phyloP scores from a whole-genome alignment of 805 yeast species.

The Metahyphopichia silvanorum region DNA sequence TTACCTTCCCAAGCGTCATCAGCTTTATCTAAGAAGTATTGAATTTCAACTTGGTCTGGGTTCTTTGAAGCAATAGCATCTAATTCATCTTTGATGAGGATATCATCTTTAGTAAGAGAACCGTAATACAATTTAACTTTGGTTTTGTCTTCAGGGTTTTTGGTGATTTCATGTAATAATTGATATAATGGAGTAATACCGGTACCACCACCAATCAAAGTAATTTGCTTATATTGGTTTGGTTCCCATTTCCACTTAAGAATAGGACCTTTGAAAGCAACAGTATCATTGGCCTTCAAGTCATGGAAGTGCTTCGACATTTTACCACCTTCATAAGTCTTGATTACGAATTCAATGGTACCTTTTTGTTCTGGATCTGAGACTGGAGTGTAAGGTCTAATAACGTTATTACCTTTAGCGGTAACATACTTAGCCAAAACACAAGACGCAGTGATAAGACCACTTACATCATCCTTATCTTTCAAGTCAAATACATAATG shows the following conservation, averaged over 20 bases:
- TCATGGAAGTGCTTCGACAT: constrained; percentile 70
- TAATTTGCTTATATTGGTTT: constrained; percentile 76
- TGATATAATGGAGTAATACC: constrained; percentile 97
- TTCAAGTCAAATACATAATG: constrained; percentile 70
- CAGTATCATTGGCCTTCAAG: constrained; percentile 74
- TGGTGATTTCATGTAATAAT: constrained; percentile 69
- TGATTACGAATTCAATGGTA: constrained; percentile 72
- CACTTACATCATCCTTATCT: constrained; percentile 62
- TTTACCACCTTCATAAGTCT: constrained; percentile 82
- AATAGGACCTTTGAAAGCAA: constrained; percentile 92
- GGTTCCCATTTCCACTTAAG: constrained; percentile 88
- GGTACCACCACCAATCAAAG: constrained; percentile 91
- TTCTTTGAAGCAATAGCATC: constrained; percentile 62
- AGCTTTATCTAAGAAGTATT: constrained; percentile 78
- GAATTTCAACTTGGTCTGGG: constrained; percentile 75
- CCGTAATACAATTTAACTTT: constrained; percentile 83
- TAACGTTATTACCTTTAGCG: constrained; percentile 78
- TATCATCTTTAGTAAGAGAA: constrained; percentile 71
- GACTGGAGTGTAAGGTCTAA: constrained; percentile 89
- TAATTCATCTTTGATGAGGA: constrained; percentile 73
- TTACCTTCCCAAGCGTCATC: constrained; percentile 50
- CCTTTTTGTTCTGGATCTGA: constrained; percentile 71
- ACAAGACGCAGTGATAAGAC: constrained; percentile 76
- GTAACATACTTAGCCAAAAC: constrained; percentile 78
- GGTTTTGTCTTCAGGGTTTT: constrained; percentile 85